Conservation (phyloP, 1,284 basidiomycete species). For the Ceratorhiza oryzae-sativae region DNA sequence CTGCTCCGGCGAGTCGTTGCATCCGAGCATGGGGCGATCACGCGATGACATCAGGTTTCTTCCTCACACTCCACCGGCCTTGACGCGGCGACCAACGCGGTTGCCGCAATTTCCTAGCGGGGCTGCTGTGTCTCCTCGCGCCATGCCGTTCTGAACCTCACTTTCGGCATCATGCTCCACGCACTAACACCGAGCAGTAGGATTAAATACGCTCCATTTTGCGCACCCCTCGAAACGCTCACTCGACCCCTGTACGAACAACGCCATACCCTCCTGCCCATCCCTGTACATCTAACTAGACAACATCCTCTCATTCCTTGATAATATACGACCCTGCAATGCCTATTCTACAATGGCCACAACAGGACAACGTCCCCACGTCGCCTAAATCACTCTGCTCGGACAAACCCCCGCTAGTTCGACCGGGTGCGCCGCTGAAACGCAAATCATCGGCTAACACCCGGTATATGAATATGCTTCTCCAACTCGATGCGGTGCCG, state of each 20-base stretch:
- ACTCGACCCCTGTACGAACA: background rate
- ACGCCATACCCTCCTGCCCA: background rate
- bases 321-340: background rate
- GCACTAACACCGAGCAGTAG: background rate
- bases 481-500: slow-evolving; percentile 59
- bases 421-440: slow-evolving; percentile 1
- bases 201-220: background rate
- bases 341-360: slow-evolving; percentile 3
- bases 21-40: background rate
- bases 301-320: background rate
- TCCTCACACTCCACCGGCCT: background rate
- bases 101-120: background rate
- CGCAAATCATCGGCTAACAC: slow-evolving; percentile 44
- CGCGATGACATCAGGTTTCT: background rate
- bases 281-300: background rate
- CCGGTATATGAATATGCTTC: slow-evolving; percentile 60
- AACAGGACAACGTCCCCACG: background rate
- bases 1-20: background rate
- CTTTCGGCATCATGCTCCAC: background rate
- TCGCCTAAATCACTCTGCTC: slow-evolving; percentile 13
- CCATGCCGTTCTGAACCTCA: background rate
- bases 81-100: background rate
- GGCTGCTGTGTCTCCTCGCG: background rate
- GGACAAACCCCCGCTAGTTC: background rate
- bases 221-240: background rate